Evolutionary conservation across 2,329 filamentous ascomycete species (phyloP).

Genomic region (Trichoderma endophyticum): DNA sequence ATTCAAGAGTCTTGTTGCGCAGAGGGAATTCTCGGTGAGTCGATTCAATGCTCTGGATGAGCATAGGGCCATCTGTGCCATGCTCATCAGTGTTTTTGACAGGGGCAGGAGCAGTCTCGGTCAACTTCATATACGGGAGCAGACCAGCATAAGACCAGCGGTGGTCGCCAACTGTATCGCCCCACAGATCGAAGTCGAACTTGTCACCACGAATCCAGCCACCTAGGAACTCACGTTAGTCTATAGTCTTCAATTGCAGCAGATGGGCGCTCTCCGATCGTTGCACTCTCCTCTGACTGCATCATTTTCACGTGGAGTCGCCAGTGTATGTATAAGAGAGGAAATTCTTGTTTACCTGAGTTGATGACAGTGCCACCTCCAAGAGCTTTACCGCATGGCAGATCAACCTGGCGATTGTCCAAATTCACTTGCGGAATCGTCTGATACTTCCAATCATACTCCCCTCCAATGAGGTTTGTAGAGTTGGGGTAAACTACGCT

Average conservation of each 20-base stretch:
- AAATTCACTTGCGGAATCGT: slow-evolving; percentile 29
- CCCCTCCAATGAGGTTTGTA: slow-evolving; percentile 28
- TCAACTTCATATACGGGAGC: slow-evolving; percentile 41
- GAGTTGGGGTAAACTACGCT: slow-evolving; percentile 27
- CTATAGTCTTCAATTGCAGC: neutral
- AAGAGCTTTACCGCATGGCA: slow-evolving; percentile 36
- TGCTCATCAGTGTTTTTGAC: slow-evolving; percentile 34
- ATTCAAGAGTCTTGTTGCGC: slow-evolving; percentile 32
- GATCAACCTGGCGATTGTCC: slow-evolving; percentile 23
- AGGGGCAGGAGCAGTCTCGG: slow-evolving; percentile 34
- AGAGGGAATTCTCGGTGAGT: slow-evolving; percentile 38
- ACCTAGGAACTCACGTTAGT: slow-evolving; percentile 19
- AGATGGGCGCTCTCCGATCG: neutral
- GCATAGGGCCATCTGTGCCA: slow-evolving; percentile 36
- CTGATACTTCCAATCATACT: slow-evolving; percentile 34
- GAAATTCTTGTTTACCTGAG: slow-evolving; percentile 23
- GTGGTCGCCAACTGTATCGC: slow-evolving; percentile 30
- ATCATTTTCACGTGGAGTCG: neutral
- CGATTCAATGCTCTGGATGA: slow-evolving; percentile 29
- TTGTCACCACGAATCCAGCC: slow-evolving; percentile 42
- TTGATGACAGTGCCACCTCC: slow-evolving; percentile 40
- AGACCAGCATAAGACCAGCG: slow-evolving; percentile 45
- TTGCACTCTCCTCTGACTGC: neutral
- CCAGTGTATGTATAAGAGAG: neutral
- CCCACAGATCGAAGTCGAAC: slow-evolving; percentile 45